phyloP scores from a whole-genome alignment of 768 basidiomycete genomes.

The Chiua virens region DNA sequence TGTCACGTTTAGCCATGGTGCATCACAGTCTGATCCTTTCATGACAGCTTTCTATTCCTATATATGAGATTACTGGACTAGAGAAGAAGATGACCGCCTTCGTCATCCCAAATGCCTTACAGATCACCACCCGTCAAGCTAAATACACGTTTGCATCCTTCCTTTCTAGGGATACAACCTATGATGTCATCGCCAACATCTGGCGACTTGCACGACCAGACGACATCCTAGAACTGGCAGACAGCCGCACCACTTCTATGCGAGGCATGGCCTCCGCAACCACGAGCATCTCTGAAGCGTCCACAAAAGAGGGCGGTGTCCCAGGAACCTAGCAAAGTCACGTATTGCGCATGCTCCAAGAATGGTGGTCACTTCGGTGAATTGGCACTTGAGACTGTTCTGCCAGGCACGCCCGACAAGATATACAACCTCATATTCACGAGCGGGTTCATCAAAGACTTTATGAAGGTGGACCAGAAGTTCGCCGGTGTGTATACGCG shows the following conservation, averaged over 20 bases:
- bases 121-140: slow-evolving; percentile 75
- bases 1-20: slow-evolving; percentile 7
- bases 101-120: slow-evolving; percentile 96
- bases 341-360: slow-evolving; percentile 72
- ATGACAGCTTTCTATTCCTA: slow-evolving; percentile 77
- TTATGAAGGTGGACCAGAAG: slow-evolving; percentile 88
- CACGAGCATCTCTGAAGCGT: slow-evolving; percentile 19
- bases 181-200: slow-evolving; percentile 93
- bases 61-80: slow-evolving; percentile 79
- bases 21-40: slow-evolving; percentile 8
- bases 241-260: slow-evolving; percentile 15
- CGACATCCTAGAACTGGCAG: slow-evolving; percentile 31
- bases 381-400: slow-evolving; percentile 68
- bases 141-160: slow-evolving; percentile 97
- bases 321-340: slow-evolving; percentile 49
- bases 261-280: slow-evolving; percentile 19
- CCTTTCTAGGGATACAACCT: slow-evolving; percentile 93
- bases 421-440: slow-evolving; percentile 96
- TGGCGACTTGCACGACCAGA: slow-evolving; percentile 90
- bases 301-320: not conserved
- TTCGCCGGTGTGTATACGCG: slow-evolving; percentile 62
- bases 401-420: slow-evolving; percentile 92
- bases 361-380: slow-evolving; percentile 71
- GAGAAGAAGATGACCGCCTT: slow-evolving; percentile 99
- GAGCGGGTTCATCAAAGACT: slow-evolving; percentile 93